phyloP scores from a whole-genome alignment of 2,329 filamentous ascomycete genomes.

The Blumeriella jaapii region DNA sequence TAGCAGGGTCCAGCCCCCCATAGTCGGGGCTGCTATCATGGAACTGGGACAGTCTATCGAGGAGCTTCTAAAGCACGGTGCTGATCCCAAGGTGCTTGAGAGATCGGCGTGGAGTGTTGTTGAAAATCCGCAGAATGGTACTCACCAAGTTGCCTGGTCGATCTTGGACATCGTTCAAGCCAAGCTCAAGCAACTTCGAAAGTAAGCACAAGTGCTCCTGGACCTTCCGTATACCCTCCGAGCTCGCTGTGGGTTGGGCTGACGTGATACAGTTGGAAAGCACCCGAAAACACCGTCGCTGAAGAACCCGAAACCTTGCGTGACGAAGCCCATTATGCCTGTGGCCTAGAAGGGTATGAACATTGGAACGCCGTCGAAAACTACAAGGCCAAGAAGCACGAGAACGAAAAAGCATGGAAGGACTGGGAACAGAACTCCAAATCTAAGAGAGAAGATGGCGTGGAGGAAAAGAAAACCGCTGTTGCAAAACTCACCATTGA shows the following conservation, averaged over 20 bases:
- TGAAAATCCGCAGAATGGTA: slow-evolving; percentile 13
- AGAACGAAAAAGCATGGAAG: slow-evolving; percentile 25
- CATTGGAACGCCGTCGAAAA: slow-evolving; percentile 27
- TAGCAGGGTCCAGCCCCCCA: slow-evolving; percentile 45
- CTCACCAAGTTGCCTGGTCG: slow-evolving; percentile 32
- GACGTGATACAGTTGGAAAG: slow-evolving; percentile 9
- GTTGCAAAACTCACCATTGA: slow-evolving; percentile 39
- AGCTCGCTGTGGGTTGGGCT: not conserved
- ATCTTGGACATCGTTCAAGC: slow-evolving; percentile 49
- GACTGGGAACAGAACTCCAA: slow-evolving; percentile 27
- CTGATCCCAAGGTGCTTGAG: slow-evolving; percentile 51
- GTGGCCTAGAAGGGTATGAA: slow-evolving; percentile 44
- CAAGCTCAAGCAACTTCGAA: slow-evolving; percentile 38
- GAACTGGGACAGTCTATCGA: slow-evolving; percentile 36
- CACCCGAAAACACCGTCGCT: slow-evolving; percentile 3
- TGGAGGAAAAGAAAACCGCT: slow-evolving; percentile 42
- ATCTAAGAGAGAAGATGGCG: slow-evolving; percentile 25
- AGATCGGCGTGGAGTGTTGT: slow-evolving; percentile 29
- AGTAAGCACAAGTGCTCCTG: slow-evolving; percentile 1
- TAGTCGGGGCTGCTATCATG: slow-evolving; percentile 46
- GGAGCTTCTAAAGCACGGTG: slow-evolving; percentile 50
- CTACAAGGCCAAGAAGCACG: slow-evolving; percentile 9
- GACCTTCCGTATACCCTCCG: not conserved
- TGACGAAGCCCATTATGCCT: slow-evolving; percentile 40
- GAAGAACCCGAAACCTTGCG: slow-evolving; percentile 24